Evolutionary conservation across 176 grass and related monocot species (phyloP).

Genomic region (Zea luxurians): DNA sequence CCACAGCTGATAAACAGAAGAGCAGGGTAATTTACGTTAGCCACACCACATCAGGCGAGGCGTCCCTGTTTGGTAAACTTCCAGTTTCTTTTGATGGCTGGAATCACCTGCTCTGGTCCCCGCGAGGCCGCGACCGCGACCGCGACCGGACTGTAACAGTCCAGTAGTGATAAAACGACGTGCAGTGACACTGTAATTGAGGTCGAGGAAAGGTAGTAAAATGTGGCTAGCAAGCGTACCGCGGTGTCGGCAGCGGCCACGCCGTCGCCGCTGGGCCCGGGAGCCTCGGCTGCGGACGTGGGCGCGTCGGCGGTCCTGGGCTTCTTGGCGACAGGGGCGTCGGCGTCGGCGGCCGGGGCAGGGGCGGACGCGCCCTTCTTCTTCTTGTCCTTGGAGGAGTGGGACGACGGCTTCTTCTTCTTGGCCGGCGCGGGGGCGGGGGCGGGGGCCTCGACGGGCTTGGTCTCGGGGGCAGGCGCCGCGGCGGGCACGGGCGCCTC

Average conservation of each 20-base stretch:
- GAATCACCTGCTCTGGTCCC: no score
- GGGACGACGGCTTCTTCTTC: no score
- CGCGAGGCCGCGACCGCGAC: no score
- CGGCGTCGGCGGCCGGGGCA: constrained; percentile 17
- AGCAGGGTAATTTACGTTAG: no score
- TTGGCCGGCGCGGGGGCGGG: no score
- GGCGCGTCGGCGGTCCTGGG: constrained; percentile 22
- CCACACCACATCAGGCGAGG: no score
- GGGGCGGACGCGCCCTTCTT: constrained; percentile 36
- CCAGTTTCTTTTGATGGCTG: no score
- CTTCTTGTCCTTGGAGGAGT: neutral
- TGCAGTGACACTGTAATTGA: neutral
- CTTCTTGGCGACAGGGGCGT: neutral
- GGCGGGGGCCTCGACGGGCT: no score
- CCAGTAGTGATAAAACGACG: neutral
- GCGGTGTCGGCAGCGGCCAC: constrained; percentile 40
- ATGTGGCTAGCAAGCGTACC: constrained; percentile 1
- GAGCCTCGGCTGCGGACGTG: constrained; percentile 4
- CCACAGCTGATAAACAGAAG: no score
- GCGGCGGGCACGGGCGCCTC: no score
- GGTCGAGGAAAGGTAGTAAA: neutral
- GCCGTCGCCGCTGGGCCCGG: constrained; percentile 40
- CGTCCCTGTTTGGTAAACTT: neutral
- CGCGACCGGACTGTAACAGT: no score
- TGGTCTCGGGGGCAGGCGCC: no score